Base-by-base conservation (phyloP, 139 green algal genomes). In the Coelastrella sp. region DNA sequence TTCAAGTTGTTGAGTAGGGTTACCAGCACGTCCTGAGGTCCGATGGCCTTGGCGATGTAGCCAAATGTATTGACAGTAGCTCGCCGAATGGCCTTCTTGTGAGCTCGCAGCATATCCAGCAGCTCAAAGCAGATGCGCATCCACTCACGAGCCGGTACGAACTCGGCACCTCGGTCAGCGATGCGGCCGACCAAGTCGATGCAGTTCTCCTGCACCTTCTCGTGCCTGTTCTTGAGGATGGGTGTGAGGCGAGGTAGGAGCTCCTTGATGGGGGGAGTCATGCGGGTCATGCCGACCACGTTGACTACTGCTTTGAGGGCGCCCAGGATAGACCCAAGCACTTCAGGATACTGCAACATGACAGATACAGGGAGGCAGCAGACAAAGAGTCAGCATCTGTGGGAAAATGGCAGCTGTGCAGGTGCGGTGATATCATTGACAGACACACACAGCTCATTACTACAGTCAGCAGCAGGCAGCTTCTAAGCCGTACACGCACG, bases 41-140 rank as follows among this genome's bases (percentile, higher is more conserved):
- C 98, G 75, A 99, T 99, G 65, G 98, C 98, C 94, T 99, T 99
- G 81, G 98, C 98, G 89, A 99, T 99, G 95, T 99, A 99, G 73
- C 98, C 98, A 95, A 99, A 99, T 1, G 98, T 99, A 95, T 99
- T 99, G 93, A 99, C 98, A 0, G 98, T 98, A 11, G 98, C 98
- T 73, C 97, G 94, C 23, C 97, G 85, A 89, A 99, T 99, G 65
- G 93, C 97, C 94, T 99, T 99, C 93, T 98, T 98, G 92, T 96
- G 81, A 4, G 91, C 92, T 92, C 98, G 98, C 73, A 99, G 96
- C 96, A 99, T 99, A 84, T 99, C 98, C 19, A 99, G 95, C 91
- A 99, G 96, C 95, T 99, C 98, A 79, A 99, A 99, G 96, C 98
- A 99, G 94, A 99, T 99, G 90, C 98, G 97, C 98, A 99, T 99